Base-by-base conservation (phyloP, 371 early-diverging fungal species). In the Zychaea mexicana region DNA sequence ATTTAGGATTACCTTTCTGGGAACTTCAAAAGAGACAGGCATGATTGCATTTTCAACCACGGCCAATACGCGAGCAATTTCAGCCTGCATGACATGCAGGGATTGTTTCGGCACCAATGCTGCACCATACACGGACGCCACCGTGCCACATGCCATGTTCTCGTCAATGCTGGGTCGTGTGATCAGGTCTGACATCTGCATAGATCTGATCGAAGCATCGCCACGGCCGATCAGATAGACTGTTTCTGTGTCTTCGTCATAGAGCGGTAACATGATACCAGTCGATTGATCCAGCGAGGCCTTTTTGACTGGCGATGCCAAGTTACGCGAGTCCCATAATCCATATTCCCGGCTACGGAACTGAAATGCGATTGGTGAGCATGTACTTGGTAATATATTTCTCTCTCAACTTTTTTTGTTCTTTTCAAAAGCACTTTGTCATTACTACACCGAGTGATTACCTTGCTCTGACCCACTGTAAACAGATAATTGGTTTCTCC, bases 241-340 rank as follows among this genome's bases (percentile, higher is more conserved):
- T 10, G 90, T 81, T 15, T 81, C 84, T 0, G 93, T 92, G 60
- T 95, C 95, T 42, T 84, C 80, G 64, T 95, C 95, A 62, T 85
- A 92, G 15, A 92, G 68, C 0, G 94, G 92, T 6, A 86, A 64
- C 30, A 91, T 67, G 3, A 86, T 57, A 8, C 92, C 90, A 1
- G 88, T 82, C 2, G 88, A 87, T 0, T 85, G 75, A 56, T 89
- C 91, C 60, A 93, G 58, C 15, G 73, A 71, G 17, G 73, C 71
- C 30, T 80, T 65, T 2, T 74, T 76, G 38, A 92, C 33, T 1
- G 93, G 86, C 22, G 70, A 71, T 19, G 68, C 57, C 39, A 90
- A 66, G n/a, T 87, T 78, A 39, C 89, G 81, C 12, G 74, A 67
- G 62, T 91, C 93, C 92, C 92, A 95, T 19, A 95, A 39, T 13